Conservation (phyloP, 306 rosid genomes). For the Ziziphus jujuba region DNA sequence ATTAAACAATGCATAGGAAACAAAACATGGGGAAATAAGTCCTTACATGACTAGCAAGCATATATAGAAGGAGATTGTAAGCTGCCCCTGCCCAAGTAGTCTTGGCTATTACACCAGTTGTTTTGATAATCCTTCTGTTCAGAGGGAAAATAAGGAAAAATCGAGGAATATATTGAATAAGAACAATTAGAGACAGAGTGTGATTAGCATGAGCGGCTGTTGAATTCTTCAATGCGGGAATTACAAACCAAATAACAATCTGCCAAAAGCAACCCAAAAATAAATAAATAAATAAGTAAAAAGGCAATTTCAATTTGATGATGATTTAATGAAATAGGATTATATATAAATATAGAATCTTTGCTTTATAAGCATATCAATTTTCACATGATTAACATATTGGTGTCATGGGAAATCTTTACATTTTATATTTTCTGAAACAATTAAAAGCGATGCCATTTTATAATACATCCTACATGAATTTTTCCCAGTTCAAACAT, state of each 20-base stretch:
- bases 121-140: slow-evolving; percentile 59
- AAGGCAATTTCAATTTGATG: no score
- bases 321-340: no score
- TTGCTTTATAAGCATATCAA: no score
- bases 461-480: no score
- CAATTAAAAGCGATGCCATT: no score
- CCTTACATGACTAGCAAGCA: slow-evolving; percentile 75
- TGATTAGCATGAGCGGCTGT: slow-evolving; percentile 69
- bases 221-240: slow-evolving; percentile 55
- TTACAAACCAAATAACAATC: slow-evolving; percentile 76
- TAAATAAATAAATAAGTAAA: background rate
- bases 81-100: slow-evolving; percentile 80
- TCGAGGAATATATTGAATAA: slow-evolving; percentile 74
- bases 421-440: no score
- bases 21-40: background rate
- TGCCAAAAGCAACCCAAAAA: slow-evolving; percentile 27
- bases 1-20: background rate
- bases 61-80: slow-evolving; percentile 75
- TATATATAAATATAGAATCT: no score
- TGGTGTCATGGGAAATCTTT: no score
- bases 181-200: slow-evolving; percentile 74
- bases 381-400: no score
- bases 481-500: no score
- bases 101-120: slow-evolving; percentile 74
- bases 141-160: slow-evolving; percentile 74